These are phyloP conservation scores for Chlorella sp. DNA, from an alignment of 139 green algal species.

Conservation along the genomic window DNA sequence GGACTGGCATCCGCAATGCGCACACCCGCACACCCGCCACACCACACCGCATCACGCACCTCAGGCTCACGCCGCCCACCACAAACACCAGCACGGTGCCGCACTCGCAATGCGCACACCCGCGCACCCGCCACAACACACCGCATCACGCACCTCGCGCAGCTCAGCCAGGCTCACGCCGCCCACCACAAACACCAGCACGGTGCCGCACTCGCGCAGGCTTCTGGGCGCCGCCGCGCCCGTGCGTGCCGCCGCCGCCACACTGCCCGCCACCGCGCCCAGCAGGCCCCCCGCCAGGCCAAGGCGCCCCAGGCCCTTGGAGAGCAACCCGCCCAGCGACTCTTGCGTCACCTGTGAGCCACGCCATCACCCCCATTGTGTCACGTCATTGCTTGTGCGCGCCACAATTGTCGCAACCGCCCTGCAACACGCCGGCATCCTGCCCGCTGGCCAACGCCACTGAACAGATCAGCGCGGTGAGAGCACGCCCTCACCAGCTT, in stretches of 20 bases:
- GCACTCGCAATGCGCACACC: too few relatives aligned
- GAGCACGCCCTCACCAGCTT: conserved; percentile 17
- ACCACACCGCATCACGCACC: conserved; percentile 7
- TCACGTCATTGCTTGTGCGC: too few relatives aligned
- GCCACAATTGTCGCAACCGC: too few relatives aligned
- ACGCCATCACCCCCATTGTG: too few relatives aligned
- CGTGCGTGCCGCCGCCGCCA: neutral
- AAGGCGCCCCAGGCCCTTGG: conserved; percentile 44
- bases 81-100: conserved; percentile 56
- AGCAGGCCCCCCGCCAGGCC: conserved; percentile 29
- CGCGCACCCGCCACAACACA: neutral
- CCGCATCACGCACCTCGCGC: conserved; percentile 16
- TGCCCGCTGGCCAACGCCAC: too few relatives aligned
- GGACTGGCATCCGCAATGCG: too few relatives aligned
- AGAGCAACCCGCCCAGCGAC: conserved; percentile 43
- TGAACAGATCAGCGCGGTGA: neutral
- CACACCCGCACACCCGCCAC: neutral
- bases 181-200: conserved; percentile 66
- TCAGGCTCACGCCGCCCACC: conserved; percentile 51
- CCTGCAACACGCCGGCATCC: too few relatives aligned
- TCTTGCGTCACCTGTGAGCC: conserved; percentile 2
- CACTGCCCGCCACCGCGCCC: neutral
- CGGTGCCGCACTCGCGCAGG: conserved; percentile 27
- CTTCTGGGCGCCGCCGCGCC: neutral
- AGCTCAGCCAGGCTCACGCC: conserved; percentile 44